A percentile compares a stretch with the other conserved stretches of the same genome.
Evolutionary conservation across 306 rosid species (phyloP).

Genomic region (Glycine tomentella): DNA sequence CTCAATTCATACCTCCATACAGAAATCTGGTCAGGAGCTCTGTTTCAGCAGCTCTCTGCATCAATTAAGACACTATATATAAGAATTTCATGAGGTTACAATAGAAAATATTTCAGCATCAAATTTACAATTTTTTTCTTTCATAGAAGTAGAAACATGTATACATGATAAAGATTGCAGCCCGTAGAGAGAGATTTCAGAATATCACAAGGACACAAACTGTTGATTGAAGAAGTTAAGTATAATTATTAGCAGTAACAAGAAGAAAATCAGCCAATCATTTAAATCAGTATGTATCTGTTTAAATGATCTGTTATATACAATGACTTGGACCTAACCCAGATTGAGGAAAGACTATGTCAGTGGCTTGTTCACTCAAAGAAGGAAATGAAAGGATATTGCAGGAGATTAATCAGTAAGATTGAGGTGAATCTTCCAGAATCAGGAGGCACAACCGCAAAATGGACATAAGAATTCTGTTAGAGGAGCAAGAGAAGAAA

Average conservation of each 20-base stretch:
- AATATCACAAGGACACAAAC: constrained; percentile 15
- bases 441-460: background rate
- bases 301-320: background rate
- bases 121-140: background rate
- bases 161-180: background rate
- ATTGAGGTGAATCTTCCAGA: constrained; percentile 21
- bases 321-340: constrained; percentile 12
- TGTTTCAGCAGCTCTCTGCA: constrained; percentile 91
- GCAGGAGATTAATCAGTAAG: background rate
- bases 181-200: background rate
- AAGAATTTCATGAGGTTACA: constrained; percentile 40
- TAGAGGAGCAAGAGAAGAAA: background rate
- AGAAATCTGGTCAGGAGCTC: constrained; percentile 78
- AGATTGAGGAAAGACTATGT: constrained; percentile 3
- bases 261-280: constrained; percentile 21
- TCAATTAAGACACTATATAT: constrained; percentile 42
- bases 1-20: constrained; percentile 72
- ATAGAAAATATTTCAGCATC: constrained; percentile 25
- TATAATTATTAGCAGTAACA: background rate
- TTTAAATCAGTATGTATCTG: constrained; percentile 18
- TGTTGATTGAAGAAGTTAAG: background rate
- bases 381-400: constrained; percentile 15
- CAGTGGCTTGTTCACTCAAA: constrained; percentile 4
- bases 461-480: constrained; percentile 23
- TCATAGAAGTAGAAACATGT: constrained; percentile 9